phyloP scores from a whole-genome alignment of 192 early-diverging fungal genomes.

The Bifiguratus adelaidae region DNA sequence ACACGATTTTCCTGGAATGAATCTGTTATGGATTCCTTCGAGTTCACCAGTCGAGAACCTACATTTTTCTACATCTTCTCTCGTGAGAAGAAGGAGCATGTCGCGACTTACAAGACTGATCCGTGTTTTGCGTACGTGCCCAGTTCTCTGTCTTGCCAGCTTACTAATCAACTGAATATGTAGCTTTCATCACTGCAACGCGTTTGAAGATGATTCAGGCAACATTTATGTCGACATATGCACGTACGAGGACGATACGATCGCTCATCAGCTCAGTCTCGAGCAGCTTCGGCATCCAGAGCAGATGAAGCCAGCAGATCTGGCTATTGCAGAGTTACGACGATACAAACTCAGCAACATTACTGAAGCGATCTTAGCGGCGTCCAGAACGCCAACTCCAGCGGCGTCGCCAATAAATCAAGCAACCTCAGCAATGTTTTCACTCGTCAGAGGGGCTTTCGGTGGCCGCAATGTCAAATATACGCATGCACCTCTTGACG shows the following conservation, averaged over 20 bases:
- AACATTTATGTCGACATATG: slow-evolving; percentile 53
- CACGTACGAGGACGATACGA: slow-evolving; percentile 46
- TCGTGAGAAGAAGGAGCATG: slow-evolving; percentile 48
- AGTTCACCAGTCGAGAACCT: slow-evolving; percentile 44
- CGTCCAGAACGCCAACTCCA: slow-evolving; percentile 6
- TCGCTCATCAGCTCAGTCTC: slow-evolving; percentile 47
- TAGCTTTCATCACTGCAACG: slow-evolving; percentile 67
- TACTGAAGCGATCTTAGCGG: slow-evolving; percentile 1
- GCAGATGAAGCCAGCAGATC: slow-evolving; percentile 15
- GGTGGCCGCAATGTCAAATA: no score
- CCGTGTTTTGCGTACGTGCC: slow-evolving; percentile 46
- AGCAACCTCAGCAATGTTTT: neutral
- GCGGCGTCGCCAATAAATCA: neutral
- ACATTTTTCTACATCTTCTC: slow-evolving; percentile 67
- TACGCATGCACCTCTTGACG: no score
- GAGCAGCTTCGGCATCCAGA: slow-evolving; percentile 36
- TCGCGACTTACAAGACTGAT: slow-evolving; percentile 57
- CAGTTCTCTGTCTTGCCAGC: neutral
- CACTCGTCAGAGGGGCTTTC: slow-evolving; percentile 3
- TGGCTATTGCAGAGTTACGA: slow-evolving; percentile 42
- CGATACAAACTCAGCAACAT: slow-evolving; percentile 51
- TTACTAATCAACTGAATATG: neutral
- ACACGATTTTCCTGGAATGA: slow-evolving; percentile 62
- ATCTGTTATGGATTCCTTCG: slow-evolving; percentile 58
- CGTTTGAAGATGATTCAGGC: slow-evolving; percentile 52